Percentiles rank a stretch among this genome's conserved stretches.
Conservation (phyloP, 1,284 basidiomycete genomes). For the Ustilago xerochloae region DNA sequence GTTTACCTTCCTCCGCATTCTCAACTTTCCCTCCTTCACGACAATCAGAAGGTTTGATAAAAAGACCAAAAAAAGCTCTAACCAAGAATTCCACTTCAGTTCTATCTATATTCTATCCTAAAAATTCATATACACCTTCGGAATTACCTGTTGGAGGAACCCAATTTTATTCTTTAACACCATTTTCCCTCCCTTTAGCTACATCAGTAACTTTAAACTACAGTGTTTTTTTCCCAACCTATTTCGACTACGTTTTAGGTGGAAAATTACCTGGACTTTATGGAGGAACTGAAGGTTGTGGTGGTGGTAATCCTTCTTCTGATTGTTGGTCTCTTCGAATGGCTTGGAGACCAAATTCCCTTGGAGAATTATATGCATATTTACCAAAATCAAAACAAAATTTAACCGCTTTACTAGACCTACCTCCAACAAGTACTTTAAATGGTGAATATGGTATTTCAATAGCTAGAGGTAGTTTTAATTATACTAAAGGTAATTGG, state of each 20-base stretch:
- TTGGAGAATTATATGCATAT: constrained; percentile 73
- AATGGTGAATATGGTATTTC: constrained; percentile 51
- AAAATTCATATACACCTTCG: constrained; percentile 58
- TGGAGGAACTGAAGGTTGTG: constrained; percentile 69
- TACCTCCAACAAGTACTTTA: constrained; percentile 35
- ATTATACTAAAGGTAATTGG: constrained; percentile 24
- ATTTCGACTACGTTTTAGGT: constrained; percentile 68
- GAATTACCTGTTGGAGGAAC: constrained; percentile 59
- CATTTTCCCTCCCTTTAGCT: constrained; percentile 15
- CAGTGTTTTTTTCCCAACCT: constrained; percentile 67
- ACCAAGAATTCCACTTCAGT: too few relatives aligned
- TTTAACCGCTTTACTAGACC: constrained; percentile 11
- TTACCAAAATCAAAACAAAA: constrained; percentile 44
- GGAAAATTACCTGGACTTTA: constrained; percentile 70
- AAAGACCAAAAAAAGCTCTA: too few relatives aligned
- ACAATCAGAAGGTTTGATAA: too few relatives aligned
- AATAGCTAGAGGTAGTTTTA: constrained; percentile 45
- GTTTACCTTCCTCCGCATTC: constrained; percentile 2
- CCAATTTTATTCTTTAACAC: constrained; percentile 26
- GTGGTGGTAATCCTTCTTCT: constrained; percentile 68
- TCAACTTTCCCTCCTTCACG: not conserved
- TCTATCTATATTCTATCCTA: constrained; percentile 67
- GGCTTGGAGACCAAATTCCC: constrained; percentile 67
- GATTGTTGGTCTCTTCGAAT: constrained; percentile 69
- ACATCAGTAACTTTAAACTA: constrained; percentile 54